Conservation (phyloP, 345 rosid species). For the Euclidium syriacum region DNA sequence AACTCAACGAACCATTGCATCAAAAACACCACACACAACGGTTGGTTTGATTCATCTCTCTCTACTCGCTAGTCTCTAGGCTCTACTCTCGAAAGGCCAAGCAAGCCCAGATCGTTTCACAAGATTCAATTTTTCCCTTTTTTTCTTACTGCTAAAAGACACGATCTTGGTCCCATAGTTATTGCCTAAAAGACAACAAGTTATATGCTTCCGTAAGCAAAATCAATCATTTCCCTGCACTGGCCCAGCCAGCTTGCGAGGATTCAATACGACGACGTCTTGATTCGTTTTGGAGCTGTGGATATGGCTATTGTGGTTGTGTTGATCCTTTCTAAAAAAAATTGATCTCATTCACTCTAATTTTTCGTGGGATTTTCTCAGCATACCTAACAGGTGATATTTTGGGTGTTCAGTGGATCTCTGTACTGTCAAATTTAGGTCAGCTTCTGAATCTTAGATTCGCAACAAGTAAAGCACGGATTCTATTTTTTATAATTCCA, state of each 20-base stretch:
- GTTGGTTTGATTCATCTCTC: not conserved
- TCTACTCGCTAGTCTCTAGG: conserved; percentile 9
- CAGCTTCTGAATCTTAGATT: conserved; percentile 10
- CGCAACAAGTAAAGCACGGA: not conserved
- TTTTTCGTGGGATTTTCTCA: not conserved
- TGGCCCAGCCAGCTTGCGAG: conserved; percentile 12
- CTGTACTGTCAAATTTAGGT: conserved; percentile 7
- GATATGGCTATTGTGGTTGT: conserved; percentile 20
- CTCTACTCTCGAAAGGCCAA: conserved; percentile 3
- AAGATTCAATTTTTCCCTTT: not conserved
- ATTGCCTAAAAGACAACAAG: conserved; percentile 17
- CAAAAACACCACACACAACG: conserved; percentile 16
- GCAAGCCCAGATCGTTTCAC: not conserved
- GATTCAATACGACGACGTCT: conserved; percentile 19
- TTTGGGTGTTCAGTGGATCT: conserved; percentile 11
- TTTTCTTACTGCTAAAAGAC: not conserved
- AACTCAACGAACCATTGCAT: conserved; percentile 19
- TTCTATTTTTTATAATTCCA: not conserved
- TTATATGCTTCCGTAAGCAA: conserved; percentile 4
- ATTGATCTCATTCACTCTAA: not conserved
- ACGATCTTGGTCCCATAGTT: conserved; percentile 15
- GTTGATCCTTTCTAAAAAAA: not conserved
- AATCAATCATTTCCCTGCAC: conserved; percentile 14
- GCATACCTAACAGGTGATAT: not conserved
- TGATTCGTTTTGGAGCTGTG: not conserved